These are phyloP conservation scores for Phialophora tarda DNA, from an alignment of 2,329 filamentous ascomycete genomes.

Conservation along the genomic window DNA sequence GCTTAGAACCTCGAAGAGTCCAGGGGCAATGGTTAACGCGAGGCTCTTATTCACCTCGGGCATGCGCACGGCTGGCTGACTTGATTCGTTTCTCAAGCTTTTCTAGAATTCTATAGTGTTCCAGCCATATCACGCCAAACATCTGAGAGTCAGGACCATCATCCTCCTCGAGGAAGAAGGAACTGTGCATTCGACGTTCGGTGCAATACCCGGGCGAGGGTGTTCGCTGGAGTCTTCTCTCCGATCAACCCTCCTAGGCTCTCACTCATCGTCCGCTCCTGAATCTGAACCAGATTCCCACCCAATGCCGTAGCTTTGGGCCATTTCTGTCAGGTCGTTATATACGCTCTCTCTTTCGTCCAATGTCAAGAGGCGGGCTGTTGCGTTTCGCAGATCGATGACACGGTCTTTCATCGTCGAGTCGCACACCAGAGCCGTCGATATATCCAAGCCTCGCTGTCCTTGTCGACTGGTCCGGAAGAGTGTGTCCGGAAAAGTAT, in stretches of 20 bases:
- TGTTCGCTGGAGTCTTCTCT: not conserved
- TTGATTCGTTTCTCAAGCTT: not conserved
- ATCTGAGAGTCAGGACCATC: too few species aligned
- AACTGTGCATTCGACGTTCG: not conserved
- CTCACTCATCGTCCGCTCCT: slow-evolving; percentile 48
- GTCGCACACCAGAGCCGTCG: slow-evolving; percentile 63
- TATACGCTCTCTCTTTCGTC: slow-evolving; percentile 85
- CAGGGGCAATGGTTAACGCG: not conserved
- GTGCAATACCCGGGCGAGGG: not conserved
- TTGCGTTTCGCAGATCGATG: slow-evolving; percentile 67
- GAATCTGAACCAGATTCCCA: slow-evolving; percentile 47
- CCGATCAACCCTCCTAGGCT: not conserved
- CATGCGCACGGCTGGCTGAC: not conserved
- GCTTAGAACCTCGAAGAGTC: not conserved
- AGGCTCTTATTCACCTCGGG: not conserved
- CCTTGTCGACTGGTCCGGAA: slow-evolving; percentile 49
- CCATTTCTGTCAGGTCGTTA: slow-evolving; percentile 80
- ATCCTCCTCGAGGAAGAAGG: too few species aligned
- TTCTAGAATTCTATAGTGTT: not conserved
- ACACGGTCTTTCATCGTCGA: slow-evolving; percentile 73
- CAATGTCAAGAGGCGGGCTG: slow-evolving; percentile 66
- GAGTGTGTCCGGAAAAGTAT: slow-evolving; percentile 83
- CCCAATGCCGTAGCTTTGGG: slow-evolving; percentile 74
- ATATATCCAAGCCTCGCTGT: slow-evolving; percentile 52
- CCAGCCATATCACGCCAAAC: not conserved